Evolutionary conservation across 345 rosid species (phyloP), one percentile per base, ranked within the genome.

Genomic region (Linum trigynum): DNA sequence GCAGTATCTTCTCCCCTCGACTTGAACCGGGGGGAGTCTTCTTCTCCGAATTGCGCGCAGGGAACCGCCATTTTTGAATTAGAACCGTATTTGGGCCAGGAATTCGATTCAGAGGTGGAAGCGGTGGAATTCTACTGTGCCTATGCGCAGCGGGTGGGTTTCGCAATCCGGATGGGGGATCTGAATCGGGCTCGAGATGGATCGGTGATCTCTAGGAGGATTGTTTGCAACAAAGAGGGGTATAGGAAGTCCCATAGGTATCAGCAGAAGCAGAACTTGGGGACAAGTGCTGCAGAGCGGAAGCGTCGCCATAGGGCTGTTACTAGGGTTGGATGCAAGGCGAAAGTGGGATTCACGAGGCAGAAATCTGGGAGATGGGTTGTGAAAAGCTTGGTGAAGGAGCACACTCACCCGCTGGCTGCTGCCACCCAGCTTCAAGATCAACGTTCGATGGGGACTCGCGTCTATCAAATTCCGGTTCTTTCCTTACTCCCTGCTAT

Each of bases 191-290:
- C 14, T 9, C 45, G 53, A 38, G 72, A 73, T 41, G 69, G 76
- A 36, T 53, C 65, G 5, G 39, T 73, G 10, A 39, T 73, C 55
- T 53, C 63, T 3, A 53, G 59, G 68, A 59, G 69, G 39, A 58
- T 73, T 6, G 76, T 73, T 6, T 64, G 72, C 69, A 73, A 65
- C 61, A 73, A 69, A 68, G 76, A 65, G 69, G 76, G 72, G 36
- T 68, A 45, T 17, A 61, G 57, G 35, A 73, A 65, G 61, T 57
- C 65, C 55, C 5, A 66, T 7, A 37, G 55, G 65, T 60, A 37
- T 59, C 61, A 40, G 5, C 50, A 39, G 56, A 42, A 62, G 55
- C 17, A 32, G 38, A 72, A 59, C 65, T 23, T 43, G 50, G 14
- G 14, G 53, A 48, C 53, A 15, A 23, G 32, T 23, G 12, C 53